Evolutionary conservation across 192 early-diverging fungal genomes (phyloP).

Genomic region (Coemansia nantahalensis): DNA sequence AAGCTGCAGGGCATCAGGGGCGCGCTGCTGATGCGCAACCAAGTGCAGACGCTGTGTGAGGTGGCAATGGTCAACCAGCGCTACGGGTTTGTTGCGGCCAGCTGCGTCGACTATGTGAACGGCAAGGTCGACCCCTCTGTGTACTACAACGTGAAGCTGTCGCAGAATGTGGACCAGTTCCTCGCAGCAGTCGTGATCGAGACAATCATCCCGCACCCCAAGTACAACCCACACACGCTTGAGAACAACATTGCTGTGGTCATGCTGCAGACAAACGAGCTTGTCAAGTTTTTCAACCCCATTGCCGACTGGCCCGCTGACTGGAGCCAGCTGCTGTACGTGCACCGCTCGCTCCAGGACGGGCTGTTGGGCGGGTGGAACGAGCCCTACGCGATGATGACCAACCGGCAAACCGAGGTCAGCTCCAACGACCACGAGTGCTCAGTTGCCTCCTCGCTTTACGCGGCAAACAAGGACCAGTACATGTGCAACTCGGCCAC

Average conservation of each 20-base stretch:
- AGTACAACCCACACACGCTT: constrained; percentile 20
- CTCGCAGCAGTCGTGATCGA: not conserved
- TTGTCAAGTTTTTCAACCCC: not conserved
- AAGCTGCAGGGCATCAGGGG: constrained; percentile 21
- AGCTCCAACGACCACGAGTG: constrained; percentile 1
- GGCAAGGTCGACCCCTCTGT: not conserved
- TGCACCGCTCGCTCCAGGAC: constrained; percentile 8
- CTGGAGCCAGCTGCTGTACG: constrained; percentile 8
- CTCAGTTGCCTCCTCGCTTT: constrained; percentile 1
- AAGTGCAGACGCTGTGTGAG: constrained; percentile 9
- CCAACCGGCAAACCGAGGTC: not conserved
- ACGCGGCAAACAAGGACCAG: constrained; percentile 6
- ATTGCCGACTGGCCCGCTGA: constrained; percentile 16
- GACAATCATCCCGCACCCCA: constrained; percentile 11
- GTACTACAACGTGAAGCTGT: constrained; percentile 3
- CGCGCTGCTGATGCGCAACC: constrained; percentile 14
- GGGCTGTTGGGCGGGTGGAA: not conserved
- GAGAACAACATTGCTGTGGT: constrained; percentile 39
- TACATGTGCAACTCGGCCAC: constrained; percentile 17
- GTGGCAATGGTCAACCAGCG: constrained; percentile 13
- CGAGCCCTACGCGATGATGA: not conserved
- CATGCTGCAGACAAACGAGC: not conserved
- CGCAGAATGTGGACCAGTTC: not conserved
- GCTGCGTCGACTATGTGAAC: constrained; percentile 14
- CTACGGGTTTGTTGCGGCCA: constrained; percentile 21